Base-by-base conservation (phyloP, 768 basidiomycete genomes). In the Chalciporus sphaerocephalus region DNA sequence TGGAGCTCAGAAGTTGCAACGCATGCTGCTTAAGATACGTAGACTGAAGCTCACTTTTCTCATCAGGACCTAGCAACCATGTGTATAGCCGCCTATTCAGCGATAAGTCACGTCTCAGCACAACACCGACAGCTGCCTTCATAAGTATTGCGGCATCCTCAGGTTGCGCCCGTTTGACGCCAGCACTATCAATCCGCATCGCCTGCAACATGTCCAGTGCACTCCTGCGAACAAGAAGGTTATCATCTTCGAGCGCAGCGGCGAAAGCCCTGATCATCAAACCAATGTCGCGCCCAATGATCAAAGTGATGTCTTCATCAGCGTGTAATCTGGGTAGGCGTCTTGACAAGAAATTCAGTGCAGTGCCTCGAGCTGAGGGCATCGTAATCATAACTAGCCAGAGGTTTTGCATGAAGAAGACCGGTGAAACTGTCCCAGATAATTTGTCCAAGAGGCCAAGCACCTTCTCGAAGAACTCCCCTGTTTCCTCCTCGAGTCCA, bases 401-500 rank as follows among this genome's bases (percentile, higher is more conserved):
- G 27, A 98, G 74, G 52, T 93, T 97, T 65, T 97, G 93, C 59
- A 95, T 80, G 73, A 97, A 97, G 71, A 96, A 95, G 0, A 88
- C 78, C 0, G 80, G 81, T 3, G 90, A 85, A 15, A 97, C 86
- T 0, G 90, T 85, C 36, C 81, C 83, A 2, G 93, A 90, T 2
- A 98, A 67, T 25, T 79, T 76, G 63, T 93, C 89, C 43, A 98
- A 73, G 13, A 99, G 66, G 39, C 71, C 71, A 24, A 97, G 32
- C 43, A 84, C 87, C 72, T 88, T 89, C 42, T 98, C 96, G 57
- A 97, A 97, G 68, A 89, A 96, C 66, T 98, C 96, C 1, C 93
- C 90, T 0, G 92, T 94, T 65, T 97, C 95, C 64, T 99, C 96
- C 64, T 99, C 96, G 41, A 98, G 72, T 2, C 96, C 96, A 2